These are phyloP conservation scores for Dictyophora rubrovolvata DNA, from an alignment of 768 basidiomycete genomes.

Conservation along the genomic window DNA sequence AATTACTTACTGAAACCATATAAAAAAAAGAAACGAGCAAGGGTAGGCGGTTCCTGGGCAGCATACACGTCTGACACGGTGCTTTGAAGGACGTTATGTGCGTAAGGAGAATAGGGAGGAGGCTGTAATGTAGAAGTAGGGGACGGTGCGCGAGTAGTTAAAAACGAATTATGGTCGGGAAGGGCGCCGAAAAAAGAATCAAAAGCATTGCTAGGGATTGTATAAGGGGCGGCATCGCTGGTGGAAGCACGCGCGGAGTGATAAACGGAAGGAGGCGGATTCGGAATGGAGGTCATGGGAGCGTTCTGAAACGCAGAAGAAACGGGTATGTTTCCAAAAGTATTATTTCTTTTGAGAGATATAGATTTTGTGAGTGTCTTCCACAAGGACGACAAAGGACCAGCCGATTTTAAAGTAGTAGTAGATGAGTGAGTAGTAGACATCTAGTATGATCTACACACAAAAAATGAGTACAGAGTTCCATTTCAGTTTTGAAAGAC, in stretches of 20 bases:
- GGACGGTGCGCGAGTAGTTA: not conserved
- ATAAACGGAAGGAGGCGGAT: not conserved
- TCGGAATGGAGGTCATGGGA: not conserved
- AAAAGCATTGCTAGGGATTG: not conserved
- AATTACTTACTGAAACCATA: constrained; percentile 47
- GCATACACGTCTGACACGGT: not conserved
- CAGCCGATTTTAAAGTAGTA: not conserved
- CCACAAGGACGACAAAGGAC: not conserved
- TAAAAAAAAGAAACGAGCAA: constrained; percentile 52
- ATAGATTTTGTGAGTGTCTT: not conserved
- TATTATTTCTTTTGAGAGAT: not conserved
- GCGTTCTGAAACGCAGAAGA: not conserved
- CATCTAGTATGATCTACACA: not conserved
- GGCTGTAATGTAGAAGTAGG: not conserved
- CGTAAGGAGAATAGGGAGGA: constrained; percentile 8
- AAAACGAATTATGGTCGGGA: not conserved
- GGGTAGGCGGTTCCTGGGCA: constrained; percentile 36
- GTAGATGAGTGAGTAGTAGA: not conserved
- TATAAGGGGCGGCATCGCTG: not conserved
- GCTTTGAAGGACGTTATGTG: not conserved
- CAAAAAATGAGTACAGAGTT: not conserved
- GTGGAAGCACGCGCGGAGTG: not conserved
- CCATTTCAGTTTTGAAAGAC: not conserved
- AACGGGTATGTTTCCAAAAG: not conserved
- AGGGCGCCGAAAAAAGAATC: not conserved